Evolutionary conservation across 257 asterid genomes (phyloP), one percentile per base, ranked within the genome.

Genomic region (Primulina tabacum): DNA sequence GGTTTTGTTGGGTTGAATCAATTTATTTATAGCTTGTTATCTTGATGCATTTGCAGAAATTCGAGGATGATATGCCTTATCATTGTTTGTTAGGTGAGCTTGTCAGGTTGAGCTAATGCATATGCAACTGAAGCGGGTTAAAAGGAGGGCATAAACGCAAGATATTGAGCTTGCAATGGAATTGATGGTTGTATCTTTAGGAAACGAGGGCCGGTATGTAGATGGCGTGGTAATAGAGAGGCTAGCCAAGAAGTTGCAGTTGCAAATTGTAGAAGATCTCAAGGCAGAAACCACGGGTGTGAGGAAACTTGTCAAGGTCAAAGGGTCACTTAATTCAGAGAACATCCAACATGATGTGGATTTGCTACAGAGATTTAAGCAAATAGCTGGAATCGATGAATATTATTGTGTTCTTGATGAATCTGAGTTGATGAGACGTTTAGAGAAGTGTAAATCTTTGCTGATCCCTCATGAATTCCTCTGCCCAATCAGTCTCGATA

Each of bases 111-210:
- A 84, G 80, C 83, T 84, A 63, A 80, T 86, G 92, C 84, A 74
- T n/a, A 76, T 71, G 81, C 92, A 86, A 64, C 84, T 84, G 1
- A 80, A 47, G 12, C 77, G 92, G 76, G 89, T 88, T 12, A 86
- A 80, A 70, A 62, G 77, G 75, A 78, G 92, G 75, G 70, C 83
- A 32, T 86, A 86, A 43, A 67, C 89, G 14, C 89, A 78, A 75
- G 89, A 86, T 14, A 86, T 86, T 78, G 92, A 86, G 61, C 89
- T 86, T 8, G 89, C 87, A 6, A 84, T 86, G 89, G 92, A 86
- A 63, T 78, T 84, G 81, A 84, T 86, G 92, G 77, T 84, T 47
- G 87, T 80, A 0, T 86, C 84, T 60, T 80, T 84, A 0, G 57
- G 66, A 29, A 75, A 69, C 9, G 83, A 80, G 8, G 83, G 76